Conservation (phyloP, 73 alveolate genomes). For the Loxodes magnus region DNA sequence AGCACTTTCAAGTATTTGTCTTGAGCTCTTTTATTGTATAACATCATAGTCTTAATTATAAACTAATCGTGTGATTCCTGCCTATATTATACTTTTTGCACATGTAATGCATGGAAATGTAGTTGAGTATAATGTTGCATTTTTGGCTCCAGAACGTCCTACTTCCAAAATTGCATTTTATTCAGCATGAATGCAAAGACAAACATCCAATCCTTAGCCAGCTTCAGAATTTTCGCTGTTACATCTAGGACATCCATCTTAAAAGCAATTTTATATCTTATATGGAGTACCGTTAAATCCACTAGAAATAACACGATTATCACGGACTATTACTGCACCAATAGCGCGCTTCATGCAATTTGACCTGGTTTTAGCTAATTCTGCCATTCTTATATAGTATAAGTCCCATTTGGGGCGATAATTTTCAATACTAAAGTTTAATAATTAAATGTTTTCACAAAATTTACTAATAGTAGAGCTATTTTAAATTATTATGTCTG, state of each 20-base stretch:
- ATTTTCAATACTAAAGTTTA: too few relatives aligned
- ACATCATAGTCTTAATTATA: slow-evolving; percentile 32
- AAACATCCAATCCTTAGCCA: slow-evolving; percentile 40
- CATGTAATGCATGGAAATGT: slow-evolving; percentile 53
- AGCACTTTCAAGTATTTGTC: too few relatives aligned
- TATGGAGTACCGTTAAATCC: slow-evolving; percentile 68
- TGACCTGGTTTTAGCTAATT: slow-evolving; percentile 49
- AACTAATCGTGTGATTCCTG: slow-evolving; percentile 43
- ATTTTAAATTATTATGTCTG: too few relatives aligned
- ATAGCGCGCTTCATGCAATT: slow-evolving; percentile 60
- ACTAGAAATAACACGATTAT: slow-evolving; percentile 40
- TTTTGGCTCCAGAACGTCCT: slow-evolving; percentile 36
- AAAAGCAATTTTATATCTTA: slow-evolving; percentile 39
- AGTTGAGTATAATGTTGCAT: slow-evolving; percentile 37
- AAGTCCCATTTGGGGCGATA: slow-evolving; percentile 51
- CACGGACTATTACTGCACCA: slow-evolving; percentile 49
- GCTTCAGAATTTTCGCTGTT: slow-evolving; percentile 19
- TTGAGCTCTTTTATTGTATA: too few relatives aligned
- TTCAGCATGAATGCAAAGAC: slow-evolving; percentile 64
- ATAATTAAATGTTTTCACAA: too few relatives aligned
- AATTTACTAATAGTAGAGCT: too few relatives aligned
- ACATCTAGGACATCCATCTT: slow-evolving; percentile 64
- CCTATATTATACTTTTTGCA: slow-evolving; percentile 38
- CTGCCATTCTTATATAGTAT: slow-evolving; percentile 53
- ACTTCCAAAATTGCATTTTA: slow-evolving; percentile 47